Conservation (phyloP, 352 stramenopile species). For the Pythium scleroteichum region DNA sequence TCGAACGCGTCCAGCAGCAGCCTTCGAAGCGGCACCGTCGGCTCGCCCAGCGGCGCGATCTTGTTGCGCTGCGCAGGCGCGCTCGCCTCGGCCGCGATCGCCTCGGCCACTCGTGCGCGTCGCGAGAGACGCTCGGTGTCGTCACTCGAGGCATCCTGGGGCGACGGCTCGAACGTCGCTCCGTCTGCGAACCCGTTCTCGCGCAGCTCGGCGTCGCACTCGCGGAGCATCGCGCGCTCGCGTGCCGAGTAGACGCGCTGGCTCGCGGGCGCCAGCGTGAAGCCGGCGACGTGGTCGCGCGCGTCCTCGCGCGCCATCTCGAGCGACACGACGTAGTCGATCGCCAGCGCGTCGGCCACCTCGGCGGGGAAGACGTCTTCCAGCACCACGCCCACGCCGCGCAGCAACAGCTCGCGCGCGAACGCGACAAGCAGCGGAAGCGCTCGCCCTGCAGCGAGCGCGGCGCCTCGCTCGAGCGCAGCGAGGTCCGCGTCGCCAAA, state of each 20-base stretch:
- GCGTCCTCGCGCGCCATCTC: conserved; percentile 45
- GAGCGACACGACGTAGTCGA: conserved; percentile 62
- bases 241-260: conserved; percentile 56
- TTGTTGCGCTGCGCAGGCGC: conserved; percentile 32
- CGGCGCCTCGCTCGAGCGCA: conserved; percentile 34
- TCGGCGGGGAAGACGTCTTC: conserved; percentile 63
- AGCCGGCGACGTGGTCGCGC: conserved; percentile 29
- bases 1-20: conserved; percentile 33
- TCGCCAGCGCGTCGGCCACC: conserved; percentile 29
- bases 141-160: background rate
- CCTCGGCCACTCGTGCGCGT: conserved; percentile 14
- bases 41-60: conserved; percentile 37
- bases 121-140: background rate
- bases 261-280: conserved; percentile 39
- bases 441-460: conserved; percentile 30
- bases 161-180: background rate
- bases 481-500: conserved; percentile 45
- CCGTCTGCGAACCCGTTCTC: conserved; percentile 15
- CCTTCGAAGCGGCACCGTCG: conserved; percentile 32
- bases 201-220: conserved; percentile 22
- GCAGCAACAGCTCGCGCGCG: conserved; percentile 38
- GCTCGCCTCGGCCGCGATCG: conserved; percentile 7
- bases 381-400: conserved; percentile 58
- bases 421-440: conserved; percentile 44
- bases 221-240: conserved; percentile 45